A percentile compares a stretch with the other conserved stretches of the same genome.
phyloP scores from a whole-genome alignment of 2,329 filamentous ascomycete species.

The Microdochium trichocladiopsis region DNA sequence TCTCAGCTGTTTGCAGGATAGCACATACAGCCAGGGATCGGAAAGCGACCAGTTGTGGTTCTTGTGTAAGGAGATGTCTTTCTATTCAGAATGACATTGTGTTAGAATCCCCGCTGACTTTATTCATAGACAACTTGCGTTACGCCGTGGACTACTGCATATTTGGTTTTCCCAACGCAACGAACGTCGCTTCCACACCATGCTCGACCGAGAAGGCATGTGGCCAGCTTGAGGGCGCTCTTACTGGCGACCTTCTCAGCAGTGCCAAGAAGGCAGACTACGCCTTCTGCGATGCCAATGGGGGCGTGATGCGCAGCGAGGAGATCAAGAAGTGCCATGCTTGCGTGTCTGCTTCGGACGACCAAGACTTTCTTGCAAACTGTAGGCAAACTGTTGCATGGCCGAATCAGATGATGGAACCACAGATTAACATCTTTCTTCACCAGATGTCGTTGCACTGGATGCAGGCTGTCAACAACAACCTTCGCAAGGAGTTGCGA shows the following conservation, averaged over 20 bases:
- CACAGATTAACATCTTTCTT: no score
- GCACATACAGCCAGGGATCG: slow-evolving; percentile 33
- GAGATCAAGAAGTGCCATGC: slow-evolving; percentile 32
- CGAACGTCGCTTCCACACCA: slow-evolving; percentile 33
- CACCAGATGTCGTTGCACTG: slow-evolving; percentile 40
- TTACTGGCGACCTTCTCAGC: slow-evolving; percentile 31
- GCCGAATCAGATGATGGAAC: no score
- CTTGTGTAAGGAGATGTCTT: slow-evolving; percentile 45
- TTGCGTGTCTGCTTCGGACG: slow-evolving; percentile 35
- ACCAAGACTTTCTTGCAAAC: slow-evolving; percentile 39
- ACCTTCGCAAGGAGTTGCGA: slow-evolving; percentile 24
- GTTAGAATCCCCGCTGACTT: not conserved
- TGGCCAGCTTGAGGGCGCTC: slow-evolving; percentile 30
- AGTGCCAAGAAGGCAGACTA: slow-evolving; percentile 24
- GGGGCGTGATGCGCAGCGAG: slow-evolving; percentile 23
- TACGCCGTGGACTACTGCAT: slow-evolving; percentile 46
- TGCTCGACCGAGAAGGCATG: slow-evolving; percentile 46
- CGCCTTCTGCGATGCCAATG: slow-evolving; percentile 37
- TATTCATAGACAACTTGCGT: slow-evolving; percentile 41
- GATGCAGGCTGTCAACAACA: slow-evolving; percentile 43
- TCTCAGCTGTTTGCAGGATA: slow-evolving; percentile 45
- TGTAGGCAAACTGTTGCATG: no score
- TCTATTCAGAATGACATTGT: not conserved
- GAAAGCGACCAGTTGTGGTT: slow-evolving; percentile 52
- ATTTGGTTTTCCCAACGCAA: slow-evolving; percentile 43